Conservation (phyloP, 2,329 filamentous ascomycete genomes). For the Byssochlamys sp. region DNA sequence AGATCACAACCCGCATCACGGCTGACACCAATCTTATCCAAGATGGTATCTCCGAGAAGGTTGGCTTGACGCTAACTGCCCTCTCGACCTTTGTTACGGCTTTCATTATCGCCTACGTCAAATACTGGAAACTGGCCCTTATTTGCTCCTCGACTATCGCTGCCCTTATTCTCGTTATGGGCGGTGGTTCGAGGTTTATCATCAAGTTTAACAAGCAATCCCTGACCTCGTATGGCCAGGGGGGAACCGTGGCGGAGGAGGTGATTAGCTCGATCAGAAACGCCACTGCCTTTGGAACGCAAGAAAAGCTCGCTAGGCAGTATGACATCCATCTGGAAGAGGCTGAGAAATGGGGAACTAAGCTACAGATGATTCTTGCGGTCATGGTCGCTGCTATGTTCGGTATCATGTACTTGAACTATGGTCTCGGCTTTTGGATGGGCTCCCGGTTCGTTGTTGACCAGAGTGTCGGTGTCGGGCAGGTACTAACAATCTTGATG, state of each 20-base stretch:
- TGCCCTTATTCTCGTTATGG: constrained; percentile 70
- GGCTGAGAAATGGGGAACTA: constrained; percentile 68
- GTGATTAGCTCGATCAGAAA: constrained; percentile 90
- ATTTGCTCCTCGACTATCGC: constrained; percentile 76
- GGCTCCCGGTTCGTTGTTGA: constrained; percentile 65
- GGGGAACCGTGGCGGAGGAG: constrained; percentile 84
- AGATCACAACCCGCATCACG: constrained; percentile 89
- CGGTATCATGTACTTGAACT: constrained; percentile 74
- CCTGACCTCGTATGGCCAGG: constrained; percentile 68
- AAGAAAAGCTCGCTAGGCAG: constrained; percentile 77
- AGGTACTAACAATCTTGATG: constrained; percentile 77
- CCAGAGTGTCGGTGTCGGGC: constrained; percentile 55
- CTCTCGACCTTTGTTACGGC: constrained; percentile 76
- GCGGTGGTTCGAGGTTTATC: constrained; percentile 61
- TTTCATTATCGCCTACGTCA: constrained; percentile 81
- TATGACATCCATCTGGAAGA: constrained; percentile 67
- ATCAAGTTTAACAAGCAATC: constrained; percentile 71
- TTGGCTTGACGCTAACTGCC: constrained; percentile 66
- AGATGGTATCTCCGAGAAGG: constrained; percentile 85
- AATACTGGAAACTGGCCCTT: constrained; percentile 85
- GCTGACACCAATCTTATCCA: constrained; percentile 89
- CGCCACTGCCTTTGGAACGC: constrained; percentile 83
- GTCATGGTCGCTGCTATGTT: constrained; percentile 79
- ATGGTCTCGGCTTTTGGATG: constrained; percentile 81
- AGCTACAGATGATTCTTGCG: constrained; percentile 61